Conservation (phyloP, 257 asterid species). For the Nicotiana attenuata region DNA sequence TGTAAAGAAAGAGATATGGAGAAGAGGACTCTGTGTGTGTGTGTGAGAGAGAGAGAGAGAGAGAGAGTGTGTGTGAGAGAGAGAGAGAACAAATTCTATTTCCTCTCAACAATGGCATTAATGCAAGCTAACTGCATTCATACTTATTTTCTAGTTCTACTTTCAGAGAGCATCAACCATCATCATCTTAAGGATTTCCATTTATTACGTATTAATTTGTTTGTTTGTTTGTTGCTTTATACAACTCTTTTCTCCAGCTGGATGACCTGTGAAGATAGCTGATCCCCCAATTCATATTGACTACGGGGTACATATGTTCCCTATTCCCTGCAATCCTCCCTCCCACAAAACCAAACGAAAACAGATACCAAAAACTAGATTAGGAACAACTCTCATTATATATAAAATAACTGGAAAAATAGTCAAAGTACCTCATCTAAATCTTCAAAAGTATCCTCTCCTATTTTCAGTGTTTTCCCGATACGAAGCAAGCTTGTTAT, state of each 20-base stretch:
- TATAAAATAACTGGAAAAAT: neutral
- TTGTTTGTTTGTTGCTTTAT: neutral
- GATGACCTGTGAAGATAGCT: neutral
- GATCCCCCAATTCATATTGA: neutral
- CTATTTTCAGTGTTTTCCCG: slow-evolving; percentile 88
- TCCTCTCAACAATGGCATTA: neutral
- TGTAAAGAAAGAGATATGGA: neutral
- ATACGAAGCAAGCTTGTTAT: slow-evolving; percentile 89
- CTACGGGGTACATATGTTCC: neutral
- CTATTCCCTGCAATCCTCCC: neutral
- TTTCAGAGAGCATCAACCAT: neutral
- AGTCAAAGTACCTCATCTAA: slow-evolving; percentile 73
- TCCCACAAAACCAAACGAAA: neutral
- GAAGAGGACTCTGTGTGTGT: neutral
- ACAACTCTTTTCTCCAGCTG: neutral
- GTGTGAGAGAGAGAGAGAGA: neutral
- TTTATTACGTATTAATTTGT: neutral
- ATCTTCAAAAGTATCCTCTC: slow-evolving; percentile 96
- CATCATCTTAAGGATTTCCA: neutral
- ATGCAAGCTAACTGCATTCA: neutral
- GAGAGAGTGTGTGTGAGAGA: neutral
- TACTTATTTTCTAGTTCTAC: neutral
- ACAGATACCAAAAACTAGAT: neutral
- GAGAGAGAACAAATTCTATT: neutral
- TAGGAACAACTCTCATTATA: neutral